These are phyloP conservation scores for Polyplosphaeria fusca DNA, from an alignment of 495 filamentous ascomycete genomes.

Conservation along the genomic window DNA sequence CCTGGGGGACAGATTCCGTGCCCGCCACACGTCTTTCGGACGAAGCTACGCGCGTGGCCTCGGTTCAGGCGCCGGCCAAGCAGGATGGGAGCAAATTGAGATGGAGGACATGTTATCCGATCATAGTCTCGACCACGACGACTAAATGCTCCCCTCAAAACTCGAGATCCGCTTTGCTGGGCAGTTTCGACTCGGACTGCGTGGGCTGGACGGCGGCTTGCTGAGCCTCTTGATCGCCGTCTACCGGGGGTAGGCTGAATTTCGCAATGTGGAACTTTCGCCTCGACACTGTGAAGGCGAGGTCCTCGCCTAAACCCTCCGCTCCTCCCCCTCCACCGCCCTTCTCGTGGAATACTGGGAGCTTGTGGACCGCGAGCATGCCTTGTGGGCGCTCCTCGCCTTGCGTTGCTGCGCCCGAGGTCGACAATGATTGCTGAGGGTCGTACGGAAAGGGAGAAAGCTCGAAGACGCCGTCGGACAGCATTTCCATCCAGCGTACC, in stretches of 20 bases:
- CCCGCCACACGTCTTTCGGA: conserved; percentile 49
- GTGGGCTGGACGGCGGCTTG: conserved; percentile 40
- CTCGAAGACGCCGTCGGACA: conserved; percentile 84
- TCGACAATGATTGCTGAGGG: conserved; percentile 52
- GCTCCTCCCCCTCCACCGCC: conserved; percentile 71
- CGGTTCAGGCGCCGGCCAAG: conserved; percentile 49
- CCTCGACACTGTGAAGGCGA: conserved; percentile 84
- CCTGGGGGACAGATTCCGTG: conserved; percentile 54
- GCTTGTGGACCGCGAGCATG: conserved; percentile 72
- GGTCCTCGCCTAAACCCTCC: conserved; percentile 71
- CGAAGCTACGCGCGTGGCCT: conserved; percentile 55
- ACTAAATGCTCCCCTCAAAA: conserved; percentile 50
- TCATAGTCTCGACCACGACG: conserved; percentile 33
- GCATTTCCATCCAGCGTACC: conserved; percentile 81
- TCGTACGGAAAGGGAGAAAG: conserved; percentile 75
- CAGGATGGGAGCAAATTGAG: conserved; percentile 63
- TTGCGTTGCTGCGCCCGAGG: conserved; percentile 50
- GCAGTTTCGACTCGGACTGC: conserved; percentile 47
- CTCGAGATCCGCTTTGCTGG: conserved; percentile 65
- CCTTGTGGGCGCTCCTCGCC: conserved; percentile 80
- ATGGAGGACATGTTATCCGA: conserved; percentile 58
- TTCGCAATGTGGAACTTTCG: conserved; percentile 81
- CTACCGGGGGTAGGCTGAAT: conserved; percentile 86
- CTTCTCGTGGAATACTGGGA: conserved; percentile 83
- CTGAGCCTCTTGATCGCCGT: conserved; percentile 70